Conservation (phyloP, 768 basidiomycete species). For the Boletus eberwhitei region DNA sequence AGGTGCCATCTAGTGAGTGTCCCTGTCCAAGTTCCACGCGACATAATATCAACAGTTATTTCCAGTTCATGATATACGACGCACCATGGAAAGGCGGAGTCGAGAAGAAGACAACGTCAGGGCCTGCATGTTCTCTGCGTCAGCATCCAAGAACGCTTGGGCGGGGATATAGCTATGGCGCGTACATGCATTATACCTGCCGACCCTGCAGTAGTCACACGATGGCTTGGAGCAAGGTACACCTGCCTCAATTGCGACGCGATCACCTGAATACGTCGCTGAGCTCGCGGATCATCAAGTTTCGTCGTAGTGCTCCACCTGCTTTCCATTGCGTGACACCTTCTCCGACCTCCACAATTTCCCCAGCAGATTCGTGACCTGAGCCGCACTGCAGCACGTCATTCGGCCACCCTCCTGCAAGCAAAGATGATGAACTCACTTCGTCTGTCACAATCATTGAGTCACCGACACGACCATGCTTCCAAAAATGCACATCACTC, state of each 20-base stretch:
- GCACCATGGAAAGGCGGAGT: constrained; percentile 66
- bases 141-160: background rate
- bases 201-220: constrained; percentile 61
- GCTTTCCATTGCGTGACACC: constrained; percentile 65
- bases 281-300: background rate
- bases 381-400: constrained; percentile 50
- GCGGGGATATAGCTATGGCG: background rate
- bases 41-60: background rate
- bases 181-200: constrained; percentile 60
- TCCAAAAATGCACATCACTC: constrained; percentile 74
- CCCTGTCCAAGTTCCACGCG: constrained; percentile 38
- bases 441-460: constrained; percentile 71
- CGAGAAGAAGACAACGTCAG: constrained; percentile 61
- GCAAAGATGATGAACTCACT: constrained; percentile 29
- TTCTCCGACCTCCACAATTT: constrained; percentile 60
- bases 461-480: constrained; percentile 64
- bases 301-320: constrained; percentile 33
- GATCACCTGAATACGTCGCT: constrained; percentile 43
- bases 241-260: constrained; percentile 69
- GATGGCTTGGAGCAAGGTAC: constrained; percentile 61
- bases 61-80: background rate
- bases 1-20: constrained; percentile 65
- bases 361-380: constrained; percentile 69
- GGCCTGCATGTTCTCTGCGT: constrained; percentile 21
- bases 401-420: background rate